A percentile compares a stretch with the other conserved stretches of the same genome.
These are phyloP conservation scores for Glaciozyma martinii DNA, from an alignment of 768 basidiomycete species.

Conservation along the genomic window DNA sequence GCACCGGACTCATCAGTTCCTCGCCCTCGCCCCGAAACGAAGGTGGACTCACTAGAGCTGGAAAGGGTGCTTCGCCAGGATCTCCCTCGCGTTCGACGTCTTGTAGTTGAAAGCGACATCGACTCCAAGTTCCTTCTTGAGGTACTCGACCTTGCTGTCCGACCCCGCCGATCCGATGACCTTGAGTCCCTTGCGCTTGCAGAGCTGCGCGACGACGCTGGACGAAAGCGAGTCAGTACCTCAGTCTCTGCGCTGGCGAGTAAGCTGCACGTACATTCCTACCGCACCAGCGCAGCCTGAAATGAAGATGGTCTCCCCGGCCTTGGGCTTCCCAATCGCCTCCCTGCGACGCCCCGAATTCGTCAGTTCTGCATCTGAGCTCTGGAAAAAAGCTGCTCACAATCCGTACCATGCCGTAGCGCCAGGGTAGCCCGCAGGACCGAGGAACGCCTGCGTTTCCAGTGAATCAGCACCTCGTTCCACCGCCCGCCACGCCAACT, in stretches of 20 bases:
- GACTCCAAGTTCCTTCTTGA: slow-evolving; percentile 51
- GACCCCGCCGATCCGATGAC: slow-evolving; percentile 65
- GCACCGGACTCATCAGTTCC: slow-evolving; percentile 5
- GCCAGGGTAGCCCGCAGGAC: background rate
- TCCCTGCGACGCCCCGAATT: slow-evolving; percentile 36
- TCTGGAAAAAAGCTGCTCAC: no score
- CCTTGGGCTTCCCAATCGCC: slow-evolving; percentile 44
- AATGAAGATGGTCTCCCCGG: slow-evolving; percentile 50
- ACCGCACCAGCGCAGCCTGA: slow-evolving; percentile 49
- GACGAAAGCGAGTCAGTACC: background rate
- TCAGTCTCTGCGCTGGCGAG: slow-evolving; percentile 15
- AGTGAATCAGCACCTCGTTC: background rate
- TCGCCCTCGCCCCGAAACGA: no score
- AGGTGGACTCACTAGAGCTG: slow-evolving; percentile 46
- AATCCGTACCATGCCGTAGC: slow-evolving; percentile 30
- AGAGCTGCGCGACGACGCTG: slow-evolving; percentile 43
- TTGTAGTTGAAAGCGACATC: slow-evolving; percentile 65
- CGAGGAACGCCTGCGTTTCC: background rate
- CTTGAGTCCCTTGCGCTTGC: slow-evolving; percentile 46
- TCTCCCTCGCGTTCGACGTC: slow-evolving; percentile 48
- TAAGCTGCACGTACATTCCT: slow-evolving; percentile 48
- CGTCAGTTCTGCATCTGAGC: no score
- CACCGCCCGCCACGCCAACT: background rate
- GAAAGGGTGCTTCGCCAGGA: slow-evolving; percentile 54
- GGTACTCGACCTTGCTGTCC: slow-evolving; percentile 60